Evolutionary conservation across 148 eudicot species (phyloP).

Genomic region (Vaccinium myrtillus): DNA sequence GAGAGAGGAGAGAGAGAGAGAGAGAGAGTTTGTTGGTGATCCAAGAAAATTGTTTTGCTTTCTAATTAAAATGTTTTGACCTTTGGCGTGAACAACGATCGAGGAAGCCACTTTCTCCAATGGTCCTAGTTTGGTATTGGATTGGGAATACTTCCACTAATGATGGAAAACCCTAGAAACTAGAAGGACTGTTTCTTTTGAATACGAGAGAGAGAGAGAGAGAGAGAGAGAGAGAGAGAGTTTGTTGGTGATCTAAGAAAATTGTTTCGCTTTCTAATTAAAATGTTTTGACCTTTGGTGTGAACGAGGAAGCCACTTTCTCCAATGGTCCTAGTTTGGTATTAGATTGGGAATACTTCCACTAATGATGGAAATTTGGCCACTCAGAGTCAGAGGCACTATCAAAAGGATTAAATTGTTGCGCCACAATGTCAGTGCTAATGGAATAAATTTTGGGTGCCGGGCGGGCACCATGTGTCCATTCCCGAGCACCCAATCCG

Average conservation of each 20-base stretch:
- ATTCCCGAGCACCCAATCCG: too few relatives aligned
- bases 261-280: not conserved
- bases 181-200: too few relatives aligned
- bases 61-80: not conserved
- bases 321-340: not conserved
- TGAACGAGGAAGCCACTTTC: not conserved
- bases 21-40: not conserved
- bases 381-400: not conserved
- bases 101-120: conserved; percentile 2
- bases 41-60: not conserved
- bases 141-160: conserved; percentile 5
- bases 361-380: not conserved
- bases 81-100: not conserved
- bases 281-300: not conserved
- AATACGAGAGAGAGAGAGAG: not conserved
- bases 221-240: not conserved
- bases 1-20: too few relatives aligned
- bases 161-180: not conserved
- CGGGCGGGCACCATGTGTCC: too few relatives aligned
- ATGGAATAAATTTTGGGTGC: too few relatives aligned
- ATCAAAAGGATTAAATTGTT: not conserved
- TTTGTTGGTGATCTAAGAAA: not conserved
- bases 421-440: conserved; percentile 13
- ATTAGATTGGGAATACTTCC: not conserved
- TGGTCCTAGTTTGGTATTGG: not conserved